Evolutionary conservation across 2,329 filamentous ascomycete genomes (phyloP), one percentile per base, ranked within the genome.

Genomic region (Acarospora socialis): DNA sequence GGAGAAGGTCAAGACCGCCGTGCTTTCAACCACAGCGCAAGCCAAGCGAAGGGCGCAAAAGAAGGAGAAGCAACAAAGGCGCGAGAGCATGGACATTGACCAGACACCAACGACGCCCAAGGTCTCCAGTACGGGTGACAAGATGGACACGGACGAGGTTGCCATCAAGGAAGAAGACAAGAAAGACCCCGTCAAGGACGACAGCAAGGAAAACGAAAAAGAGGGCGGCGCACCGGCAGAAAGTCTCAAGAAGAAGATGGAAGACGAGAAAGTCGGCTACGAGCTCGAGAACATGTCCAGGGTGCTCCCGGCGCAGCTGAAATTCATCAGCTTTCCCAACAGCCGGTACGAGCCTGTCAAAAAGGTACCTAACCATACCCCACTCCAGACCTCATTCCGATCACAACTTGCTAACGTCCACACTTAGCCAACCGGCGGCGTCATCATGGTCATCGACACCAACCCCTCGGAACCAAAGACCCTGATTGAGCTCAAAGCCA

Each of bases 261-360:
- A 44, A 33, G 50, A 52, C 44, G 90, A 98, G 63, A 95, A 93
- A 70, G 71, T 92, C 37, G 90, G 90, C 45, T 94, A 90, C 53
- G 84, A 94, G 42, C 70, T 98, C 40, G 81, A 90, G 52, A 98
- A 98, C 65, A 92, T 98, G 83, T 92, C 81, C 33, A 73, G 90
- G 46, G 84, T 98, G 21, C 71, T 98, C 28, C 90, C 86, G 1
- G 73, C 74, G 28, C 90, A 98, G 61, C 71, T 95, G 50, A 93
- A 92, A 64, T 94, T 87, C 56, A 82, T 98, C 50, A 92, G 75
- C 56, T 93, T 98, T 66, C 74, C 82, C 29, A 72, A 81, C 41
- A 15, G 23, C 7, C 77, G 92, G 46, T 98, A 94, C 59, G 82
- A 81, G 66, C 87, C 90, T 21, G 86, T 95, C 41, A 82, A 81